Evolutionary conservation across 352 stramenopile genomes (phyloP).

Genomic region (Phytophthora kernoviae): DNA sequence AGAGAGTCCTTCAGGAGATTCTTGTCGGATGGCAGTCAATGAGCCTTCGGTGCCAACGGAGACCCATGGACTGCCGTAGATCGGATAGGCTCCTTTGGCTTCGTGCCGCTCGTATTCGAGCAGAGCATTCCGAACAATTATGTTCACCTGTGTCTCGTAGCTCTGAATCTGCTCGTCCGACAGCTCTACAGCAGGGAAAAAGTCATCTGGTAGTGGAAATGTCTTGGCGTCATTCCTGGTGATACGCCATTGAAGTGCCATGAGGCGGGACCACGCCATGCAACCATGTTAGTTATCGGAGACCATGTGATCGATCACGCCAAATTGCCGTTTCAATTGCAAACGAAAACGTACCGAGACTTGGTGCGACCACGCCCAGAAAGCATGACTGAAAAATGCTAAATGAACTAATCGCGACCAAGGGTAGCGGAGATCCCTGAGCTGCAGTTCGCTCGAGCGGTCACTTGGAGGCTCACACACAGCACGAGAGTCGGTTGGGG

Average conservation of each 20-base stretch:
- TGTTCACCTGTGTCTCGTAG: slow-evolving; percentile 38
- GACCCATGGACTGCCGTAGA: slow-evolving; percentile 36
- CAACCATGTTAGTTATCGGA: slow-evolving; percentile 31
- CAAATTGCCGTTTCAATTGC: slow-evolving; percentile 1
- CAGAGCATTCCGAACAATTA: slow-evolving; percentile 35
- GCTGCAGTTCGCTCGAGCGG: slow-evolving; percentile 18
- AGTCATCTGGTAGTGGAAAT: slow-evolving; percentile 46
- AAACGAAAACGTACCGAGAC: slow-evolving; percentile 30
- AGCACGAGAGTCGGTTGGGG: slow-evolving; percentile 30
- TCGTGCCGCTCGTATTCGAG: slow-evolving; percentile 43
- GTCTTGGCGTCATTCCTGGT: slow-evolving; percentile 35
- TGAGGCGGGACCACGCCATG: slow-evolving; percentile 2
- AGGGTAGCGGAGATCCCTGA: slow-evolving; percentile 23
- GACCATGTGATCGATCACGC: slow-evolving; percentile 1
- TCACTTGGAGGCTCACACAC: slow-evolving; percentile 8
- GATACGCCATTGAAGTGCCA: not conserved
- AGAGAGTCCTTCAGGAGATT: slow-evolving; percentile 19
- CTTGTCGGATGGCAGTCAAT: slow-evolving; percentile 41
- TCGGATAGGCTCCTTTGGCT: slow-evolving; percentile 33
- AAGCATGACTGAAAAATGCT: slow-evolving; percentile 32
- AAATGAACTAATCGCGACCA: slow-evolving; percentile 24
- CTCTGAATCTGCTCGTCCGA: slow-evolving; percentile 29
- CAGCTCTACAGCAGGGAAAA: slow-evolving; percentile 43
- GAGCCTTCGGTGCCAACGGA: slow-evolving; percentile 29
- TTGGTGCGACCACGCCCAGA: slow-evolving; percentile 17